Evolutionary conservation across 2,329 filamentous ascomycete genomes (phyloP).

Genomic region (Hortaea sp.): DNA sequence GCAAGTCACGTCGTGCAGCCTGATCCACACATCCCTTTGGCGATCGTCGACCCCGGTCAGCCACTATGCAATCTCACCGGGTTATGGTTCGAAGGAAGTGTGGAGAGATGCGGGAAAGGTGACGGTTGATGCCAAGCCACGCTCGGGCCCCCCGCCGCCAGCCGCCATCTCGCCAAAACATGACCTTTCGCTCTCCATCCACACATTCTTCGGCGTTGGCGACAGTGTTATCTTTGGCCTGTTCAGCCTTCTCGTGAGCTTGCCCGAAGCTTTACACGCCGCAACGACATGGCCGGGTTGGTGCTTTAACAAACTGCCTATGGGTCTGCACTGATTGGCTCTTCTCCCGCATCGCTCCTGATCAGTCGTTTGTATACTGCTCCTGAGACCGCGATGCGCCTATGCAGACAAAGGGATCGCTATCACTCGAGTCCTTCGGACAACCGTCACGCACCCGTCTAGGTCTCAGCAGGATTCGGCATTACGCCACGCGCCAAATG

Average conservation of each 20-base stretch:
- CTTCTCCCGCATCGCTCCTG: neutral
- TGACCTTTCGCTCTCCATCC: neutral
- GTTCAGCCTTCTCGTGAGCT: neutral
- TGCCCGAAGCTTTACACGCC: neutral
- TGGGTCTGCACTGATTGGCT: slow-evolving; percentile 1
- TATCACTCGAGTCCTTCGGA: neutral
- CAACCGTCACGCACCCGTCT: neutral
- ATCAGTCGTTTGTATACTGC: neutral
- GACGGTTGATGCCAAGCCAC: neutral
- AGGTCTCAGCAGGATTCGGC: neutral
- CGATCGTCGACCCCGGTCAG: slow-evolving; percentile 17
- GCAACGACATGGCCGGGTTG: neutral
- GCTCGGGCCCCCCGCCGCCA: neutral
- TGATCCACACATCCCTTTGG: slow-evolving; percentile 15
- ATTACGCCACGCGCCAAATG: slow-evolving; percentile 1
- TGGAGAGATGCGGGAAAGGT: slow-evolving; percentile 2
- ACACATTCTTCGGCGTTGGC: slow-evolving; percentile 12
- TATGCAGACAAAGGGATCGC: neutral
- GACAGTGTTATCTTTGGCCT: slow-evolving; percentile 2
- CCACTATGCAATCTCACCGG: slow-evolving; percentile 14
- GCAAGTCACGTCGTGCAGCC: slow-evolving; percentile 1
- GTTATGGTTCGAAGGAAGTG: slow-evolving; percentile 1
- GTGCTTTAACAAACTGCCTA: neutral
- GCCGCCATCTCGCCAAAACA: neutral
- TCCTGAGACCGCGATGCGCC: neutral